Base-by-base conservation (phyloP, 805 yeast species). In the Candida morakotiae region DNA sequence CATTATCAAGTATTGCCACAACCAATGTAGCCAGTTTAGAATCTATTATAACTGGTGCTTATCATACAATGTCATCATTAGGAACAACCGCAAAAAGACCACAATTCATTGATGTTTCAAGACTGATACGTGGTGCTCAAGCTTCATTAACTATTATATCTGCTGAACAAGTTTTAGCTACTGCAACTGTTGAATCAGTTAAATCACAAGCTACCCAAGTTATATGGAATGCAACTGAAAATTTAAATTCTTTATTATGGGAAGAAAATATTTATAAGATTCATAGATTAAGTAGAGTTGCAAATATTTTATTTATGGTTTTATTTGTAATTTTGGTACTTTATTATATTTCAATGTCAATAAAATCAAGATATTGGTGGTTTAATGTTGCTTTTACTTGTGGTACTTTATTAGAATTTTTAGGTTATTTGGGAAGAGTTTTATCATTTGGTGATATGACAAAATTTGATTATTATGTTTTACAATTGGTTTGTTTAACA, bases 341-440 rank as follows among this genome's bases (percentile, higher is more conserved):
- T 8, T 59, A 44, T 48, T 48, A 44, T 32, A 15, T 47, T 1
- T 44, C 44, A 9, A 57, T 63, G 61, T 20, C 50, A 2, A 34
- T 37, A 24, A 49, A 48, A 40, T 62, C 69, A 2, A 49, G 64
- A 33, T 60, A 60, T 44, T 53, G 47, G 31, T 64, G 67, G 67
- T 64, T 45, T 42, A 63, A 63, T 40, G 44, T 64, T 19, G 49
- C 67, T 3, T 63, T 62, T 38, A 44, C 52, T 34, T 47, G 53
- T 31, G 71, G 69, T 1, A 58, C 48, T 34, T 49, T 44, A 1
- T 50, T 63, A 16, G 66, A 64, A 45, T 50, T 55, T 23, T 19
- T 49, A 18, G 71, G 71, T 8, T 63, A 58, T 34, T 42, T 64
- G 40, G 69, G 68, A 5, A 52, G 71, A 41, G 49, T 60, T 2